Evolutionary conservation across 148 eudicot genomes (phyloP).

Genomic region (Mesembryanthemum crystallinum): DNA sequence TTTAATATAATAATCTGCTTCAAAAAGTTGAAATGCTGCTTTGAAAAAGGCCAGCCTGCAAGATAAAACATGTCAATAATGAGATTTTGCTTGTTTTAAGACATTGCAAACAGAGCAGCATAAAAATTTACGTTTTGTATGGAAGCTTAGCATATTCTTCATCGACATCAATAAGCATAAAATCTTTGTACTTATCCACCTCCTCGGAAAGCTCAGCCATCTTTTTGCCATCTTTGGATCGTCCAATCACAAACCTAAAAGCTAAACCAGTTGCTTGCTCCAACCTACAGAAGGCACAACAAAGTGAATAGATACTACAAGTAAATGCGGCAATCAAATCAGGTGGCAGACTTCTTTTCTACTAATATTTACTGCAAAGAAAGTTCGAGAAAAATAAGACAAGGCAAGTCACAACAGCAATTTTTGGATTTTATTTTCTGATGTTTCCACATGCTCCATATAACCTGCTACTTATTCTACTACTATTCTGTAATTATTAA

Average conservation of each 20-base stretch:
- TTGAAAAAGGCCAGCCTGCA: constrained; percentile 68
- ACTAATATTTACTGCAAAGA: neutral
- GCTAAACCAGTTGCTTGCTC: constrained; percentile 69
- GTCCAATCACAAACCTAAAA: constrained; percentile 69
- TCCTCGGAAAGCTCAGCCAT: constrained; percentile 52
- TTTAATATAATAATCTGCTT: constrained; percentile 69
- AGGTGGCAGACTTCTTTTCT: neutral
- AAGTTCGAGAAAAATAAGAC: too few relatives aligned
- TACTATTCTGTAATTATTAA: too few relatives aligned
- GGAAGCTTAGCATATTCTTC: constrained; percentile 56
- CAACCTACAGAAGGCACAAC: constrained; percentile 39
- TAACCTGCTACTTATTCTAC: too few relatives aligned
- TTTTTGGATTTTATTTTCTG: too few relatives aligned
- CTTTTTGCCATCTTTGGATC: constrained; percentile 50
- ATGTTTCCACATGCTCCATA: too few relatives aligned
- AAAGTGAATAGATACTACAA: neutral
- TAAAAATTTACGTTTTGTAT: constrained; percentile 50
- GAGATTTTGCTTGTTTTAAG: neutral
- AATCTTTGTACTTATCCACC: constrained; percentile 57
- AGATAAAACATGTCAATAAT: constrained; percentile 1
- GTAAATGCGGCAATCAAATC: neutral
- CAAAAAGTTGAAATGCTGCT: constrained; percentile 65
- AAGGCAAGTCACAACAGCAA: too few relatives aligned
- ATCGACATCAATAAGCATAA: constrained; percentile 54
- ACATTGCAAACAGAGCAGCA: neutral